Evolutionary conservation across 352 stramenopile species (phyloP).

Genomic region (Salisapilia sapeloensis): DNA sequence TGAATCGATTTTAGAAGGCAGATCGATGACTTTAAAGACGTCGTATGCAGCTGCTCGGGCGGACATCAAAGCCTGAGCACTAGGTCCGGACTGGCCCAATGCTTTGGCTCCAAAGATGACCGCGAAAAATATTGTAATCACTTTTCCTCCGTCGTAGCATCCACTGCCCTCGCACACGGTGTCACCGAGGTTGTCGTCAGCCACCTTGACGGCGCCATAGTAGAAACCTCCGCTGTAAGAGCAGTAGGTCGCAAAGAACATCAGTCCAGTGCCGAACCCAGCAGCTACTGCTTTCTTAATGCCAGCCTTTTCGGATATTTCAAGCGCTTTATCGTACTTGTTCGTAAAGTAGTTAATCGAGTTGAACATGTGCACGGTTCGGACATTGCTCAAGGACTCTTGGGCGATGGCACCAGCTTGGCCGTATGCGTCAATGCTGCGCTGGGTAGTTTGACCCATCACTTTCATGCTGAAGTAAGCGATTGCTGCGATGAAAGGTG

Average conservation of each 20-base stretch:
- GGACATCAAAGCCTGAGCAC: constrained; percentile 31
- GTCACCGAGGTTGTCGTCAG: constrained; percentile 31
- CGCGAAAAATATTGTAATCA: constrained; percentile 54
- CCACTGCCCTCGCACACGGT: constrained; percentile 12
- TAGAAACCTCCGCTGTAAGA: constrained; percentile 68
- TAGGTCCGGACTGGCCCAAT: constrained; percentile 44
- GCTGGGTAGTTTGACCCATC: constrained; percentile 22
- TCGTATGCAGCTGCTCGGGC: constrained; percentile 35
- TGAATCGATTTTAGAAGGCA: constrained; percentile 32
- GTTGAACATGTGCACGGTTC: constrained; percentile 71
- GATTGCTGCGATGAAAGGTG: constrained; percentile 36
- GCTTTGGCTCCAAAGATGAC: constrained; percentile 61
- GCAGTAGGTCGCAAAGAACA: constrained; percentile 49
- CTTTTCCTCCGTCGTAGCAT: constrained; percentile 46
- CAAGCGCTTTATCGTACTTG: constrained; percentile 41
- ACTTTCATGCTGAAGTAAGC: constrained; percentile 31
- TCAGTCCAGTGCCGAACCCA: constrained; percentile 33
- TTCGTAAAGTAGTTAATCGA: constrained; percentile 27
- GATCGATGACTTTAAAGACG: constrained; percentile 52
- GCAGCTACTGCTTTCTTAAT: constrained; percentile 33
- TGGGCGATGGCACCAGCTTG: constrained; percentile 55
- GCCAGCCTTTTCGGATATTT: constrained; percentile 19
- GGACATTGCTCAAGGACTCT: constrained; percentile 49
- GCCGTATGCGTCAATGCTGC: constrained; percentile 33
- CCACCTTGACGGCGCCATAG: constrained; percentile 51